Percentiles rank a stretch among this genome's conserved stretches.
phyloP scores from a whole-genome alignment of 306 rosid species.

The Fragaria vesca region DNA sequence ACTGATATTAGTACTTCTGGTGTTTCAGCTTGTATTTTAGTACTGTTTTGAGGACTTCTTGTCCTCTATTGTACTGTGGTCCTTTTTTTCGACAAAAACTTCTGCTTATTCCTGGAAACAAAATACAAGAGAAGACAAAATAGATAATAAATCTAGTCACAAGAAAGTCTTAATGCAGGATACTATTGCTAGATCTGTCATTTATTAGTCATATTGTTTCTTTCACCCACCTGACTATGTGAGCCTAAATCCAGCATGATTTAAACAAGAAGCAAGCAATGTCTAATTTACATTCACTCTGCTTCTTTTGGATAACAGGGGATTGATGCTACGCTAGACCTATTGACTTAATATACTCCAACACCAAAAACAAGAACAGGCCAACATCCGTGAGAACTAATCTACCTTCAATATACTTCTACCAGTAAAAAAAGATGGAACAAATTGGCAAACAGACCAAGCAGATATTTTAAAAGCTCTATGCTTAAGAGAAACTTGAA shows the following conservation, averaged over 20 bases:
- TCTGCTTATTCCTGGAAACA: neutral
- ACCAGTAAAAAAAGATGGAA: neutral
- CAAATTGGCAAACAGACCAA: constrained; percentile 22
- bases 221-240: constrained; percentile 3
- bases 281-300: constrained; percentile 11
- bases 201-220: neutral
- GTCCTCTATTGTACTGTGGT: neutral
- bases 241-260: constrained; percentile 3
- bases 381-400: neutral
- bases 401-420: neutral
- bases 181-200: neutral
- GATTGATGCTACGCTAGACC: neutral
- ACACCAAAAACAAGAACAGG: constrained; percentile 13
- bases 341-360: neutral
- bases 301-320: neutral
- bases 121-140: too few species aligned
- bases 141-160: neutral
- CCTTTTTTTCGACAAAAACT: neutral
- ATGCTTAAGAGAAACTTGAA: constrained; percentile 35
- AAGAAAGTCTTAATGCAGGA: neutral
- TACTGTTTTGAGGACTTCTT: neutral
- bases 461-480: constrained; percentile 5
- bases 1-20: neutral
- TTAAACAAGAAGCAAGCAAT: neutral
- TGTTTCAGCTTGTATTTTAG: neutral